Conservation (phyloP, 1,139 yeast species). For the Meyerozyma athensensis region DNA sequence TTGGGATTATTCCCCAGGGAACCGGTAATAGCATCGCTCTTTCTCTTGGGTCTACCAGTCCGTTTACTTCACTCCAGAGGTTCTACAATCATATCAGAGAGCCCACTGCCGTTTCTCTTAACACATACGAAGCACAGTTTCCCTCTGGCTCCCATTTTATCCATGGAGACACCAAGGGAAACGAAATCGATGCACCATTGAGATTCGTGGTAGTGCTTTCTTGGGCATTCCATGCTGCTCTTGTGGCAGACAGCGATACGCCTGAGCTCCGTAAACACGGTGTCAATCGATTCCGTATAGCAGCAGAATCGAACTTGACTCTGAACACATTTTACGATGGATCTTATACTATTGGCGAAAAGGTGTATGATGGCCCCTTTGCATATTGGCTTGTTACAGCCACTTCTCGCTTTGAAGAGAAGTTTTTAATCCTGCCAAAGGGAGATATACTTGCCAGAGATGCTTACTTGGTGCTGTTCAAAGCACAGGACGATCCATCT, state of each 20-base stretch:
- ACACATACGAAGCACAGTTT: conserved; percentile 50
- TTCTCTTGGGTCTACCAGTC: conserved; percentile 45
- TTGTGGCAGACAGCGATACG: conserved; percentile 76
- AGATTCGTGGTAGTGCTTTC: conserved; percentile 67
- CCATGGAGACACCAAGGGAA: conserved; percentile 17
- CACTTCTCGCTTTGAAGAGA: conserved; percentile 59
- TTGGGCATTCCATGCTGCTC: conserved; percentile 82
- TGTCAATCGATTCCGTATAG: conserved; percentile 59
- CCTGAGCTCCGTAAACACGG: conserved; percentile 65
- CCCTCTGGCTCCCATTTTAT: conserved; percentile 41
- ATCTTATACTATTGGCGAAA: conserved; percentile 15
- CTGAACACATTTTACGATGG: conserved; percentile 51
- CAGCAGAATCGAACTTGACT: conserved; percentile 54
- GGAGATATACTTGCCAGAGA: conserved; percentile 49
- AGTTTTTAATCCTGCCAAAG: conserved; percentile 68
- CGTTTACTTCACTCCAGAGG: conserved; percentile 36
- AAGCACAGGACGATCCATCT: conserved; percentile 22
- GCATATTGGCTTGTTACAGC: conserved; percentile 68
- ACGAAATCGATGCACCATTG: conserved; percentile 20
- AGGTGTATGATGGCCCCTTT: conserved; percentile 36
- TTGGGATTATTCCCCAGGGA: conserved; percentile 59
- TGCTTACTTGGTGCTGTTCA: conserved; percentile 54
- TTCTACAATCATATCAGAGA: conserved; percentile 27
- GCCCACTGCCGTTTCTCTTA: conserved; percentile 31
- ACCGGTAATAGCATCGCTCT: conserved; percentile 81